Evolutionary conservation across 2,329 filamentous ascomycete genomes (phyloP).

Genomic region (Pestalotiopsis sp.): DNA sequence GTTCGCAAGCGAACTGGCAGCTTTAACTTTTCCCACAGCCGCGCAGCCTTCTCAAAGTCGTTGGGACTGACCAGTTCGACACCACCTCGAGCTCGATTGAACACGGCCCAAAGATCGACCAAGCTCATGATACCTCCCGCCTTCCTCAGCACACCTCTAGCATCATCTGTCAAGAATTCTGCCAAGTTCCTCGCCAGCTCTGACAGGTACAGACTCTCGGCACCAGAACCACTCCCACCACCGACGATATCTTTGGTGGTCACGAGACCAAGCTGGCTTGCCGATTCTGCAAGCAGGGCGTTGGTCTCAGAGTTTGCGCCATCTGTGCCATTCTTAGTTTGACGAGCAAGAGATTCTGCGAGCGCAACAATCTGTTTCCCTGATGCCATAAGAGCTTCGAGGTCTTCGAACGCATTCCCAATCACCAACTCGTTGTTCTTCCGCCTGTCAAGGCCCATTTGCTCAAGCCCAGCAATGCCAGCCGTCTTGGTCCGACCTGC

Average conservation of each 20-base stretch:
- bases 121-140: constrained; percentile 88
- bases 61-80: constrained; percentile 91
- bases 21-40: constrained; percentile 83
- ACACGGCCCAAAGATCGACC: constrained; percentile 91
- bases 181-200: constrained; percentile 83
- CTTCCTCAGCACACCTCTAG: constrained; percentile 72
- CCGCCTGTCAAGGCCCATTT: constrained; percentile 78
- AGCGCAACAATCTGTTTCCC: constrained; percentile 95
- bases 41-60: constrained; percentile 89
- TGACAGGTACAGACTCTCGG: constrained; percentile 86
- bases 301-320: constrained; percentile 70
- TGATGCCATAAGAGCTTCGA: constrained; percentile 95
- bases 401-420: constrained; percentile 90
- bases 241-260: constrained; percentile 94
- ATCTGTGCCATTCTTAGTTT: constrained; percentile 57
- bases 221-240: constrained; percentile 61
- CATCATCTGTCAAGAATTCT: constrained; percentile 86
- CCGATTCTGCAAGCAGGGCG: constrained; percentile 77
- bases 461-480: constrained; percentile 90
- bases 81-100: constrained; percentile 89
- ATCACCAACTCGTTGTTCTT: constrained; percentile 95
- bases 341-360: constrained; percentile 81
- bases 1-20: constrained; percentile 83
- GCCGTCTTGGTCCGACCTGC: constrained; percentile 60
- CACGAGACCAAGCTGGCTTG: constrained; percentile 81